These are phyloP conservation scores for Boeremia lycopersici DNA, from an alignment of 2,329 filamentous ascomycete species.

Conservation along the genomic window DNA sequence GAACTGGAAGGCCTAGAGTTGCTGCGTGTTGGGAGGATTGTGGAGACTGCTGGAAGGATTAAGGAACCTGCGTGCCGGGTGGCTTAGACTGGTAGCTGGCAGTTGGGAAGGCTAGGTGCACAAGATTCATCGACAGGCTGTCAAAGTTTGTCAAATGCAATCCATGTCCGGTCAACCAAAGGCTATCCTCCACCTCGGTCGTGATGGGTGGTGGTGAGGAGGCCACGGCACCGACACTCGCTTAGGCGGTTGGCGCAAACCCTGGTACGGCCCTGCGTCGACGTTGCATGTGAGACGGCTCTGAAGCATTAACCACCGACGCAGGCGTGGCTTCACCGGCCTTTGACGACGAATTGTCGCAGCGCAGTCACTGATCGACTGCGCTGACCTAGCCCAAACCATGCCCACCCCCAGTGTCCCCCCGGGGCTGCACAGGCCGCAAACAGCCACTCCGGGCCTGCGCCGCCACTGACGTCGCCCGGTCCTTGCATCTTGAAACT, in stretches of 20 bases:
- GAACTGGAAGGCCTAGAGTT: not conserved
- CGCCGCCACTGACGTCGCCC: constrained; percentile 36
- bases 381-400: constrained; percentile 3
- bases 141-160: not conserved
- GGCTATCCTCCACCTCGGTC: not conserved
- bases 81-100: too few relatives aligned
- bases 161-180: not conserved
- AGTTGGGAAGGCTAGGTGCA: too few relatives aligned
- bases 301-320: constrained; percentile 8
- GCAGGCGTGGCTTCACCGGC: constrained; percentile 2
- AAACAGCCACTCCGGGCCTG: constrained; percentile 14
- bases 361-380: not conserved
- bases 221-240: constrained; percentile 2
- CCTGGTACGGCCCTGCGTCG: constrained; percentile 7
- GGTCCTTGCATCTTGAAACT: constrained; percentile 23
- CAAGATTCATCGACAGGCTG: too few relatives aligned
- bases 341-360: not conserved
- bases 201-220: constrained; percentile 2
- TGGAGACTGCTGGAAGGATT: too few relatives aligned
- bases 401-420: not conserved
- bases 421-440: constrained; percentile 5
- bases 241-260: constrained; percentile 1
- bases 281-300: constrained; percentile 1
- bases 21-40: not conserved
- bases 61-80: too few relatives aligned